Evolutionary conservation across 805 yeast species (phyloP).

Genomic region (Wickerhamiella alocasiicola): DNA sequence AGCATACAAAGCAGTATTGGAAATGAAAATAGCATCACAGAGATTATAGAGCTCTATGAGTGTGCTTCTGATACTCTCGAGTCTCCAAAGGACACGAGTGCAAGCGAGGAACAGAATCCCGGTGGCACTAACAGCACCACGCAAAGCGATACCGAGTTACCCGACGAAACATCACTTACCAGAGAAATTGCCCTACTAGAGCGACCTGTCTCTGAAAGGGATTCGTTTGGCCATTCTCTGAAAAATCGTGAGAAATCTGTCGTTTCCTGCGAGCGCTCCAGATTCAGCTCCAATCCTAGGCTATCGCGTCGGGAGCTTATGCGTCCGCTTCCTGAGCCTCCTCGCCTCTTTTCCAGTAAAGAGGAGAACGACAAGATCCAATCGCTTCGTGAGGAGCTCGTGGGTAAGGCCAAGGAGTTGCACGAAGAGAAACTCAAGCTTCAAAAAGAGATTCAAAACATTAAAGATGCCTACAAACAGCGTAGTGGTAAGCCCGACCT

Average conservation of each 20-base stretch:
- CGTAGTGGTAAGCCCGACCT: neutral
- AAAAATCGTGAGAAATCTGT: constrained; percentile 3
- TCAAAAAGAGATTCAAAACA: neutral
- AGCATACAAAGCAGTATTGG: too few relatives aligned
- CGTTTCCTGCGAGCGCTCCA: neutral
- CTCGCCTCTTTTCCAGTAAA: neutral
- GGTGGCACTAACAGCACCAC: too few relatives aligned
- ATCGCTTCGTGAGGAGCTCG: neutral
- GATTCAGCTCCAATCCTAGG: neutral
- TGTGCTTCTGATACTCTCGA: too few relatives aligned
- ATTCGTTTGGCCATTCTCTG: neutral
- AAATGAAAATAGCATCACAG: too few relatives aligned
- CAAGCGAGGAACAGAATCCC: too few relatives aligned
- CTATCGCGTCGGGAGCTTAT: constrained; percentile 2
- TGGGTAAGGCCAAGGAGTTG: constrained; percentile 1
- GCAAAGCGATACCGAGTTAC: neutral
- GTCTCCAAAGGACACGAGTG: too few relatives aligned
- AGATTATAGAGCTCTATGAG: too few relatives aligned
- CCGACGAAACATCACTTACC: too few relatives aligned
- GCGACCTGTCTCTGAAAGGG: constrained; percentile 1
- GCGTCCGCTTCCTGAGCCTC: constrained; percentile 4
- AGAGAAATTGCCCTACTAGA: constrained; percentile 4
- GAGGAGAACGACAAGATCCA: neutral
- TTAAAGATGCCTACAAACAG: neutral
- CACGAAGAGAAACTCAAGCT: neutral